phyloP scores from a whole-genome alignment of 805 yeast genomes.

The Teunomyces funiuensis region DNA sequence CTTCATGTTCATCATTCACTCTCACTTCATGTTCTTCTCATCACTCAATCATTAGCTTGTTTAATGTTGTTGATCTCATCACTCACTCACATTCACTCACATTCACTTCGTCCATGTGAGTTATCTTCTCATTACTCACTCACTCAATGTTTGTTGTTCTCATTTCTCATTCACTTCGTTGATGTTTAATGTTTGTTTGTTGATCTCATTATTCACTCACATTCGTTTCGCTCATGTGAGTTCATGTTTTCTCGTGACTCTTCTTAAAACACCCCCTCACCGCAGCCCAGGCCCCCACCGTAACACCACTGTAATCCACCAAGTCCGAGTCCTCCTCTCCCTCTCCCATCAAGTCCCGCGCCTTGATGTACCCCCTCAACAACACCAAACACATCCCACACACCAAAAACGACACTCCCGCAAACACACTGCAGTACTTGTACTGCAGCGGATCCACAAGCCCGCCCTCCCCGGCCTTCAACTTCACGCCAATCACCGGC shows the following conservation, averaged over 20 bases:
- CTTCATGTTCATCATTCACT: too few relatives aligned
- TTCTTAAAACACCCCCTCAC: neutral
- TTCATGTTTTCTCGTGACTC: constrained; percentile 3
- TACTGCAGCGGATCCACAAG: constrained; percentile 15
- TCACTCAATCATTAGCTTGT: neutral
- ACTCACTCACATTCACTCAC: too few relatives aligned
- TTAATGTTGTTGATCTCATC: neutral
- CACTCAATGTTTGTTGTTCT: too few relatives aligned
- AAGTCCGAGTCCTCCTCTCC: constrained; percentile 2
- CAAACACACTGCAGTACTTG: constrained; percentile 18
- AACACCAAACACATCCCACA: constrained; percentile 15
- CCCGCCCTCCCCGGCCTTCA: constrained; percentile 17
- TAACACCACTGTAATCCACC: constrained; percentile 5
- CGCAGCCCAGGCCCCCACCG: constrained; percentile 2
- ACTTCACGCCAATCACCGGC: constrained; percentile 22
- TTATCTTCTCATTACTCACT: neutral
- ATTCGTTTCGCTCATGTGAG: neutral
- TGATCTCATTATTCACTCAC: neutral
- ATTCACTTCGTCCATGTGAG: neutral
- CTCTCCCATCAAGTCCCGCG: constrained; percentile 10
- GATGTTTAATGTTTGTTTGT: neutral
- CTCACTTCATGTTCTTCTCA: too few relatives aligned
- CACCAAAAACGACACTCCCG: constrained; percentile 20
- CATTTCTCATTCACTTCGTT: neutral
- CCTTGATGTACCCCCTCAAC: constrained; percentile 21